Evolutionary conservation across 1,284 basidiomycete species (phyloP).

Genomic region (Phellopilus nigrolimitatus): DNA sequence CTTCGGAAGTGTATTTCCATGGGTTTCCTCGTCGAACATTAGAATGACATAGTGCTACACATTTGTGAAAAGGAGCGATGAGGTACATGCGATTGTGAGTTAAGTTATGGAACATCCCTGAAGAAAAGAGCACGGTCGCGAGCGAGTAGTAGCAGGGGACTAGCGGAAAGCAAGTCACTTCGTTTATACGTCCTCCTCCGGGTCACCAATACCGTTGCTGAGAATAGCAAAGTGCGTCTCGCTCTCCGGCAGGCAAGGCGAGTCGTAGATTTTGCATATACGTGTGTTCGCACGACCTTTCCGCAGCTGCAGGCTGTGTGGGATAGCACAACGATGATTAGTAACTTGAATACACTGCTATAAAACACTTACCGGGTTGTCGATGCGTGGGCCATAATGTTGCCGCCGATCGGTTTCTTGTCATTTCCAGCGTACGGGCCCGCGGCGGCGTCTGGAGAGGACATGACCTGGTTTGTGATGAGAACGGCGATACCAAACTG

Average conservation of each 20-base stretch:
- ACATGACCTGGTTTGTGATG: constrained; percentile 98
- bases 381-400: constrained; percentile 95
- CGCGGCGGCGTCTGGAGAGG: constrained; percentile 91
- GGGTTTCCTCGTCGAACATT: no score
- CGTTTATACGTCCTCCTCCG: constrained; percentile 71
- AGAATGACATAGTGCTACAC: neutral
- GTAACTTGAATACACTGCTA: neutral
- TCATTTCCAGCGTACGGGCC: constrained; percentile 85
- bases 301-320: constrained; percentile 75
- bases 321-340: constrained; percentile 1
- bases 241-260: constrained; percentile 95
- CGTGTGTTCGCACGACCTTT: constrained; percentile 93
- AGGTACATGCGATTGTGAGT: neutral
- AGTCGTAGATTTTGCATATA: constrained; percentile 97
- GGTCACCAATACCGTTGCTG: constrained; percentile 83
- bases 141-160: no score
- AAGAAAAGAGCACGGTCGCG: neutral
- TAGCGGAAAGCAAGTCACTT: no score
- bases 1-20: no score
- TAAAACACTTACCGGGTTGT: constrained; percentile 67
- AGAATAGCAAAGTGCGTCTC: constrained; percentile 96
- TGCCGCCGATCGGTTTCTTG: constrained; percentile 97
- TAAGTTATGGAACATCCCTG: no score
- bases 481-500: constrained; percentile 98
- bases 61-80: neutral